Evolutionary conservation across 495 filamentous ascomycete genomes (phyloP), one percentile per base, ranked within the genome.

Genomic region (Astrocystis sublimbata): DNA sequence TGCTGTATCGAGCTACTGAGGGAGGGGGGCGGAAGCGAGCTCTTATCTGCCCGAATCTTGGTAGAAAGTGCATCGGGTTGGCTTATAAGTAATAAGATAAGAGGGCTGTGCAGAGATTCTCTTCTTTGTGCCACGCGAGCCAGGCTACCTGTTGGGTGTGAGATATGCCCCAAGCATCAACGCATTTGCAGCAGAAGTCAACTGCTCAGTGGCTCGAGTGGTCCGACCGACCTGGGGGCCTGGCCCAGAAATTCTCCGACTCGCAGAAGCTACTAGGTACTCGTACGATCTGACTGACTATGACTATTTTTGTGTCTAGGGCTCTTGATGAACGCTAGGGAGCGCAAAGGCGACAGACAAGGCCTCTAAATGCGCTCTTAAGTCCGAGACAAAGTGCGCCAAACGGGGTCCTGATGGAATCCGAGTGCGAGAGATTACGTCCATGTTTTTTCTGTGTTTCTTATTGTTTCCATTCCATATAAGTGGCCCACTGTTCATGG

Each of bases 1-100:
- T 68, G 8, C 57, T 36, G 35, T 65, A 62, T 60, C 60, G 63
- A 9, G 60, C 33, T n/a, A 49, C 38, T 17, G 30, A 56, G 17
- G 63, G 13, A 0, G 53, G 45, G 28, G 41, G 24, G 6, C 56
- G 26, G 26, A 46, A 50, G 62, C 59, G 26, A 31, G 36, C 49
- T 60, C 51, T 59, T 49, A 61, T 58, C 46, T 31, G 45, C 1
- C 33, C 13, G n/a, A 51, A 19, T 6, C 38, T 33, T 35, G 45
- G 43, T 54, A 63, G 45, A 35, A 58, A 50, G 10, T 50, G 52
- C 61, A 63, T 63, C 38, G 53, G 45, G 6, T 43, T 21, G 4
- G 17, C n/a, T 24, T 5, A 28, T 15, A 31, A 31, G 7, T 12
- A 43, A 12, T 21, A 7, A 15, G 38, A 6, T 19, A 36, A 26